Conservation (phyloP, 1,284 basidiomycete genomes). For the Blastosporella zonata region DNA sequence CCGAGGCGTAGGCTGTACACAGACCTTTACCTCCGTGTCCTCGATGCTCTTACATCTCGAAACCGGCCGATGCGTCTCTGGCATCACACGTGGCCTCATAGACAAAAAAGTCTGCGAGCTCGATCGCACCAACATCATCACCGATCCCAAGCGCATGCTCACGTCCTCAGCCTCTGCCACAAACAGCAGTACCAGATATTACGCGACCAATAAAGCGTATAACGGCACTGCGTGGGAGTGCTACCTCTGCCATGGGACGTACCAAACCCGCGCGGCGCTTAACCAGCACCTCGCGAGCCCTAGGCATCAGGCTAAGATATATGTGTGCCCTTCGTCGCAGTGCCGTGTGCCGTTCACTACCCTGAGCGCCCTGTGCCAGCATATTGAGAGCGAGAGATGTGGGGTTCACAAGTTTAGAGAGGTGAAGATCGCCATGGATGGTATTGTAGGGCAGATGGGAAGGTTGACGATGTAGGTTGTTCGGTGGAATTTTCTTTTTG, state of each 20-base stretch:
- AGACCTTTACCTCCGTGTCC: constrained; percentile 21
- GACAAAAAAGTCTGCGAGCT: constrained; percentile 17
- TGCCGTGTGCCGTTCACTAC: constrained; percentile 41
- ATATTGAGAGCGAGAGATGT: constrained; percentile 55
- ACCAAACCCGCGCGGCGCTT: constrained; percentile 35
- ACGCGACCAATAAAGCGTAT: constrained; percentile 42
- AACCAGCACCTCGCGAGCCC: constrained; percentile 54
- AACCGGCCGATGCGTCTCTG: constrained; percentile 22
- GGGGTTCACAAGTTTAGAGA: constrained; percentile 42
- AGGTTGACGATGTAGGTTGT: constrained; percentile 27
- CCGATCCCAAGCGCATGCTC: constrained; percentile 22
- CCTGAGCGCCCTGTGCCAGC: constrained; percentile 49
- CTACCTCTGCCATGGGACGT: constrained; percentile 46
- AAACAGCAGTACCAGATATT: constrained; percentile 20
- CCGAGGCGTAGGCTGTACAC: constrained; percentile 15
- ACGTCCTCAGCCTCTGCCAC: constrained; percentile 5
- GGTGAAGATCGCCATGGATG: constrained; percentile 38
- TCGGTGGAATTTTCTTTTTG: too few relatives aligned
- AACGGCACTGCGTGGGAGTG: constrained; percentile 50
- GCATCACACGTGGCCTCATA: constrained; percentile 18
- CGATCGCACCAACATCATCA: constrained; percentile 23
- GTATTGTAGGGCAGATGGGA: constrained; percentile 30
- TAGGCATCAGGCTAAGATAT: constrained; percentile 41
- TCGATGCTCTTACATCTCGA: constrained; percentile 26
- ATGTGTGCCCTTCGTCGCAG: constrained; percentile 38